Percentiles rank a stretch among this genome's conserved stretches.
Conservation (phyloP, 2,329 filamentous ascomycete genomes). For the Chaetomium strumarium region DNA sequence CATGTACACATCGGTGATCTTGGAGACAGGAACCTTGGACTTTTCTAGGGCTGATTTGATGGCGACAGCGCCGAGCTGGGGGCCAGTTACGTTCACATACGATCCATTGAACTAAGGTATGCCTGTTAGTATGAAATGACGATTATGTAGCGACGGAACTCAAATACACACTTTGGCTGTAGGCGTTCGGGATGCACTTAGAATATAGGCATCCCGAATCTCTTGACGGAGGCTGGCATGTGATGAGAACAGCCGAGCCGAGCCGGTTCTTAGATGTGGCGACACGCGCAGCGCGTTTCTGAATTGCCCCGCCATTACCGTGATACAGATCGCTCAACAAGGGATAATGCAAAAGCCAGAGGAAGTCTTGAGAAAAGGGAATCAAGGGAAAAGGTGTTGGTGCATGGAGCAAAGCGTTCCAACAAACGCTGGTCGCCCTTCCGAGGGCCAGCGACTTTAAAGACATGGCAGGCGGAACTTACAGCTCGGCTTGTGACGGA, state of each 20-base stretch:
- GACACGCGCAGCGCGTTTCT: constrained; percentile 17
- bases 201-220: constrained; percentile 86
- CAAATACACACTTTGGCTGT: constrained; percentile 64
- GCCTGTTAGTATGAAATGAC: constrained; percentile 10
- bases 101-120: constrained; percentile 98
- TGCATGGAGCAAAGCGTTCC: not conserved
- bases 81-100: constrained; percentile 74
- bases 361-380: not conserved
- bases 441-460: constrained; percentile 15
- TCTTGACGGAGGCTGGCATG: constrained; percentile 43
- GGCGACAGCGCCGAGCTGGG: constrained; percentile 81
- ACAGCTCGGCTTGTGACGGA: constrained; percentile 26
- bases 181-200: constrained; percentile 84
- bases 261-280: constrained; percentile 15
- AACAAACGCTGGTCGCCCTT: constrained; percentile 6
- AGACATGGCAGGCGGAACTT: constrained; percentile 13
- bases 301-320: constrained; percentile 20
- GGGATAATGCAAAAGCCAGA: not conserved
- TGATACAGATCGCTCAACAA: not conserved
- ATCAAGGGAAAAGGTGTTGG: not conserved
- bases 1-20: constrained; percentile 93
- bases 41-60: constrained; percentile 89
- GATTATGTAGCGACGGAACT: not conserved
- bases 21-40: constrained; percentile 71
- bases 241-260: constrained; percentile 25